Percentiles rank a stretch among this genome's conserved stretches.
phyloP scores from a whole-genome alignment of 306 rosid genomes.

The Calophaca sinica region DNA sequence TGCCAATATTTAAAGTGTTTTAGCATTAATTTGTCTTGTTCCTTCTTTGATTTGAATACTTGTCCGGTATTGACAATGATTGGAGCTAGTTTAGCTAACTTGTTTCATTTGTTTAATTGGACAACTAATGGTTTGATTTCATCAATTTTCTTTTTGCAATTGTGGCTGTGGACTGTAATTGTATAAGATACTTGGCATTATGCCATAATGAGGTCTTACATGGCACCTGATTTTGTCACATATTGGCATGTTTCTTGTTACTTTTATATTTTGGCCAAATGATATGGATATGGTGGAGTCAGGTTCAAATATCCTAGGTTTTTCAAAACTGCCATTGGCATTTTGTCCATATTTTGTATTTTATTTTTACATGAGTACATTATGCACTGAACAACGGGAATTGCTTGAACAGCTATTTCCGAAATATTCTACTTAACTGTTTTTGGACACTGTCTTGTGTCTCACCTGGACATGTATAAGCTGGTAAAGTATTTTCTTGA shows the following conservation, averaged over 20 bases:
- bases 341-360: too few relatives aligned
- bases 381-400: too few relatives aligned
- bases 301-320: not conserved
- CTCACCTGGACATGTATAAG: not conserved
- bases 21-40: not conserved
- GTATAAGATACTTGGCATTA: too few relatives aligned
- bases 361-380: too few relatives aligned
- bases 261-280: not conserved
- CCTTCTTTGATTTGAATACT: not conserved
- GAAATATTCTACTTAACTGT: not conserved
- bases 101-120: not conserved
- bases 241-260: too few relatives aligned
- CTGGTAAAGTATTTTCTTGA: too few relatives aligned
- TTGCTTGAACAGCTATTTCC: not conserved
- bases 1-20: not conserved
- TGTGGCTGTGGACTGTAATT: too few relatives aligned
- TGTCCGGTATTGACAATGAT: not conserved
- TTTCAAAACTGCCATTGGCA: too few relatives aligned
- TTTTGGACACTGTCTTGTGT: not conserved
- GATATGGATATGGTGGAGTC: slow-evolving; percentile 1
- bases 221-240: not conserved
- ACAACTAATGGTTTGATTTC: not conserved
- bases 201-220: too few relatives aligned
- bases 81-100: not conserved
- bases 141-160: too few relatives aligned